Base-by-base conservation (phyloP, 2,329 filamentous ascomycete species). In the Alternaria gansuensis region DNA sequence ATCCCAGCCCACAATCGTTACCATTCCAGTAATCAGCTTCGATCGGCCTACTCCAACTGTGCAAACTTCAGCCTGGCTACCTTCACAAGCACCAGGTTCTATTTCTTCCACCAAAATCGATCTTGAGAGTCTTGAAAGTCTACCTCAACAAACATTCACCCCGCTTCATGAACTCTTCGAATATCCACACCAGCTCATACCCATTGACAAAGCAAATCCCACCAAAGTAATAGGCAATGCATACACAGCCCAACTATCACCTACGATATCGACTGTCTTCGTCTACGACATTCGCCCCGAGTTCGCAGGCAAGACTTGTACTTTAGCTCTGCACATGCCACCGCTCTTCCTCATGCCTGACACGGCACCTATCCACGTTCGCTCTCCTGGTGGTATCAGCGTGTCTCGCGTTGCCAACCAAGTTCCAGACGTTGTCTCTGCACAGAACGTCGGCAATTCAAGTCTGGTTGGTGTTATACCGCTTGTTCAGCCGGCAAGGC, bases 311-410 rank as follows among this genome's bases (percentile, higher is more conserved):
- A 79, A 79, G 60, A 80, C 75, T 31, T 84, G 82, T 75, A 81
- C 77, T 5, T 68, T 83, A n/a, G 71, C 79, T 56, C 83, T 84
- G 71, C 68, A 80, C 36, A 76, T 83, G 60, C 82, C 82, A 0
- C 57, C 67, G 5, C 60, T 80, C 75, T n/a, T 59, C 55, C 23
- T 66, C 63, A 61, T 59, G 65, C 13, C 44, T 10, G 44, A 48
- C 9, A 71, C 77, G 40, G 68, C 78, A 52, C 65, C 70, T 3
- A 77, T 78, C 14, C 68, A 68, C 10, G 45, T 70, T 21, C 56
- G 40, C 1, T 48, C 65, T 6, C 65, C 65, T 2, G 82, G 82
- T 9, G 75, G 73, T n/a, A 68, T 80, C 43, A 57, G 24, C 8
- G 68, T 77, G 23, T 69, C 67, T 28, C 64, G 66, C 34, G 65